Conservation (phyloP, 148 eudicot genomes). For the Silene latifolia region DNA sequence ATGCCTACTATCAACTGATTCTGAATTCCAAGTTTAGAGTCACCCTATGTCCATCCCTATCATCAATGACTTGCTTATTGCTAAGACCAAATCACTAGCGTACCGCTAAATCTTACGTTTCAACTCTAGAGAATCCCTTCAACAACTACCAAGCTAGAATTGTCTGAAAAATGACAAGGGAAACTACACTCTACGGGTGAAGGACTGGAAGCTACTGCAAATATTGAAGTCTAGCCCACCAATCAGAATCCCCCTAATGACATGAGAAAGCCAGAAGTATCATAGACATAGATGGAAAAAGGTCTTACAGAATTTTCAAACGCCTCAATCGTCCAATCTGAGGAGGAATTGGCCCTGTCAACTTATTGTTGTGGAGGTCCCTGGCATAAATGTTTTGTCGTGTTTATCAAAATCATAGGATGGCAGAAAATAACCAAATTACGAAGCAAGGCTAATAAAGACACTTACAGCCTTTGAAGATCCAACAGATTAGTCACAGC, state of each 20-base stretch:
- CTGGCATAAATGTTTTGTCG: constrained; percentile 29
- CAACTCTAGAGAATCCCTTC: not conserved
- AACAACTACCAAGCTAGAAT: not conserved
- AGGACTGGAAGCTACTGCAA: not conserved
- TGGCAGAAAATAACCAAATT: not conserved
- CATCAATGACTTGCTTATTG: not conserved
- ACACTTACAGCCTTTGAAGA: constrained; percentile 85
- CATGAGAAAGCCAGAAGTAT: not conserved
- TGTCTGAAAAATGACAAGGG: not conserved
- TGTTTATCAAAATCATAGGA: constrained; percentile 4
- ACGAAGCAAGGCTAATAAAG: constrained; percentile 4
- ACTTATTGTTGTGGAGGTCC: constrained; percentile 95
- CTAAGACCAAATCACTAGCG: not conserved
- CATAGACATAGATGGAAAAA: constrained; percentile 10
- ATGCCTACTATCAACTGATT: too few relatives aligned
- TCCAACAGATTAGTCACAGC: constrained; percentile 95
- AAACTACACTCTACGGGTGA: not conserved
- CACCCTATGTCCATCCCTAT: not conserved
- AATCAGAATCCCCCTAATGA: not conserved
- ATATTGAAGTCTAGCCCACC: not conserved
- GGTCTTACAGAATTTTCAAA: constrained; percentile 36
- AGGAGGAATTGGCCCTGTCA: constrained; percentile 95
- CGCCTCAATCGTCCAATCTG: constrained; percentile 75
- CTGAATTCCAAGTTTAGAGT: too few relatives aligned
- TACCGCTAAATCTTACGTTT: too few relatives aligned